Base-by-base conservation (phyloP, 2,329 filamentous ascomycete genomes). In the Diaporthe sp. region DNA sequence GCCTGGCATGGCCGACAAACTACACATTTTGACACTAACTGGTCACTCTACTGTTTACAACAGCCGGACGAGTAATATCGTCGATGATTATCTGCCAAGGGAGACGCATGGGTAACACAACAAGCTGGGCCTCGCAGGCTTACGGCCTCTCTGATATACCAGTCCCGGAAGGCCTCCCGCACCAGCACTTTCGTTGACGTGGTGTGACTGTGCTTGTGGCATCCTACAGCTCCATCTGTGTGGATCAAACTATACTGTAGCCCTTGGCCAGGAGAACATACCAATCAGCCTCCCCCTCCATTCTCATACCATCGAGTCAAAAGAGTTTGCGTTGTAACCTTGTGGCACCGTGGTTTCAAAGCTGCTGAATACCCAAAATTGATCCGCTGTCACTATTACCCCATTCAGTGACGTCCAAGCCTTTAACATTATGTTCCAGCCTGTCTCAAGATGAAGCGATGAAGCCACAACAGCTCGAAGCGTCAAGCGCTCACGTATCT, bases 161-260 rank as follows among this genome's bases (percentile, higher is more conserved):
- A 64, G 12, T 25, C 52, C 64, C 22, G 45, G 64, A 68, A 54
- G 45, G 64, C 45, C 47, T 38, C 64, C 47, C 10, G n/a, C 33
- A 19, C 6, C 15, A 8, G 47, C 22, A 40, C n/a, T 7, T 12
- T 15, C 15, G 45, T 25, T 17, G 45, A 38, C 12, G 47, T 68
- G 33, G 64, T 68, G 47, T 68, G 64, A 54, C 47, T 10, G 4
- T 28, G 60, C n/a, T 19, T 28, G 64, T 52, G 30, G n/a, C 33
- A 38, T 52, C 7, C 30, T 67, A 47, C 40, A 19, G 47, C 47
- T 68, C 47, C 64, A 68, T 33, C 42, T 47, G 40, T 40, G 33
- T 64, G 40, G 60, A 64, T 47, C 28, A 1, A n/a, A 22, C 40
- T 10, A 19, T 28, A 17, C 47, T 47, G 40, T 33, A 47, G 40